Base-by-base conservation (phyloP, 306 rosid genomes). In the Sechiopsis laciniata region DNA sequence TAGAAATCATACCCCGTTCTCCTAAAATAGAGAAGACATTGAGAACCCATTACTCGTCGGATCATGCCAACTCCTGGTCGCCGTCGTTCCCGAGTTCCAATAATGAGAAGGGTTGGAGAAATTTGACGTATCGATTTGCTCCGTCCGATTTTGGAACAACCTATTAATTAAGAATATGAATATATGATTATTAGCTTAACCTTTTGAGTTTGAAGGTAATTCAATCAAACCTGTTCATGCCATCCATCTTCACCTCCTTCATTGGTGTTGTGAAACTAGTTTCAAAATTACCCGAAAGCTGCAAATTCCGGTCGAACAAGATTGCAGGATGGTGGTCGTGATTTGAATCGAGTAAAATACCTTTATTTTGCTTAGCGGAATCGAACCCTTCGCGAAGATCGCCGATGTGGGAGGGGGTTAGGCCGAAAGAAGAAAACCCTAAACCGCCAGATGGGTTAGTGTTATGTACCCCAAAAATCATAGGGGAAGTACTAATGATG, bases 11-110 rank as follows among this genome's bases (percentile, higher is more conserved):
- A 29, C 3, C 32, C 1, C 3, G 32, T 1, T 29, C 32, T 29
- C 76, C 89, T 88, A 88, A 88, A 90, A 88, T 60, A 90, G 81
- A 75, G 96, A 87, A 84, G 96, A 77, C 21, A 87, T 75, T 55
- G 96, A 90, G 54, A 95, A 85, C 61, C 89, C 96, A 45, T 77
- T 77, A 77, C 72, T 88, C 5, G 79, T 17, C 37, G 85, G 91
- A 73, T 88, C 96, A 20, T 77, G 89, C 97, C 97, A 94, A 83
- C 46, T 83, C 9, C 45, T 20, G 0, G 81, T 70, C 26, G 78
- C 64, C 42, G 81, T 66, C 26, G 79, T 73, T 70, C 72, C 54
- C 76, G 87, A 62, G 82, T 85, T 90, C 97, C 95, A 92, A 75
- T 85, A 88, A 58, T 80, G 81, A 37, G 89, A 81, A 17, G 88